A percentile compares a stretch with the other conserved stretches of the same genome.
These are phyloP conservation scores for Bacidia rubella DNA, from an alignment of 495 filamentous ascomycete species.

Conservation along the genomic window DNA sequence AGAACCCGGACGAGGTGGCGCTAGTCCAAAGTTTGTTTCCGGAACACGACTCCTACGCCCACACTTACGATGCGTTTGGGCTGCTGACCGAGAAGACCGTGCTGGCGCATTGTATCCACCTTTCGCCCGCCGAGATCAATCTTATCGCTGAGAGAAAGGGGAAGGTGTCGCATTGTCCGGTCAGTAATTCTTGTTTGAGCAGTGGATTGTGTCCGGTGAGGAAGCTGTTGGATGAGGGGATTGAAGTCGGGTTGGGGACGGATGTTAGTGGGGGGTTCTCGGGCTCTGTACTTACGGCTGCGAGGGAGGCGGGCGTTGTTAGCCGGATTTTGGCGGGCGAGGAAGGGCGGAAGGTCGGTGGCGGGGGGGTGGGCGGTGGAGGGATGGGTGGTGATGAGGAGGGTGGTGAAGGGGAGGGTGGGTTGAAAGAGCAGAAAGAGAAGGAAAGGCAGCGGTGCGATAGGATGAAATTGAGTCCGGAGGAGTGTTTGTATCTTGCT, in stretches of 20 bases:
- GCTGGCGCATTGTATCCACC: conserved; percentile 75
- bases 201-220: conserved; percentile 62
- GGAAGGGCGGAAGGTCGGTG: conserved; percentile 28
- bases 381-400: conserved; percentile 3
- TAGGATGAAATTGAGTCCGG: conserved; percentile 51
- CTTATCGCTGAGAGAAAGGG: conserved; percentile 46
- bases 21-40: conserved; percentile 60
- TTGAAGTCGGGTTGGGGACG: conserved; percentile 74
- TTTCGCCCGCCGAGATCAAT: conserved; percentile 46
- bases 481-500: conserved; percentile 77
- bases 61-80: conserved; percentile 61
- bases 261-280: conserved; percentile 82
- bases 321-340: conserved; percentile 44
- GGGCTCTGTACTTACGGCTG: conserved; percentile 63
- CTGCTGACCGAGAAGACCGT: conserved; percentile 63
- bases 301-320: conserved; percentile 62
- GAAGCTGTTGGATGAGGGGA: conserved; percentile 53
- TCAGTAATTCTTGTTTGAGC: conserved; percentile 66
- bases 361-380: conserved; percentile 11
- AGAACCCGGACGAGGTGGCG: conserved; percentile 59
- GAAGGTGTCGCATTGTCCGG: conserved; percentile 75
- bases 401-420: neutral
- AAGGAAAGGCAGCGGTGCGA: conserved; percentile 8
- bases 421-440: conserved; percentile 1
- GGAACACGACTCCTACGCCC: conserved; percentile 45